These are phyloP conservation scores for Aspergillus amoenus DNA, from an alignment of 2,329 filamentous ascomycete genomes.

Conservation along the genomic window DNA sequence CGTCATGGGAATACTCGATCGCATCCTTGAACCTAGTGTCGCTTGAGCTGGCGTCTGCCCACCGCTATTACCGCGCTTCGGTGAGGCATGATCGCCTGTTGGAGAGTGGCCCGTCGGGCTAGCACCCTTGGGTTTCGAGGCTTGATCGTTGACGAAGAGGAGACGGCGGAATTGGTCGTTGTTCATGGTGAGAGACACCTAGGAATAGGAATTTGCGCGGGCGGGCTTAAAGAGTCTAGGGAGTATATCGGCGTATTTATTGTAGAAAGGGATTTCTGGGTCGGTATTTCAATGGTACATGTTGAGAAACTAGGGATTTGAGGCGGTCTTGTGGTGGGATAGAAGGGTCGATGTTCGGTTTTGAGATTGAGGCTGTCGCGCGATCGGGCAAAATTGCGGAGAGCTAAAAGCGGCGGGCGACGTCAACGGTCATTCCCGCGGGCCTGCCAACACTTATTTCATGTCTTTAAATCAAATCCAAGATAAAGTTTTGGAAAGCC, in stretches of 20 bases:
- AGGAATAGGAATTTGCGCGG: neutral
- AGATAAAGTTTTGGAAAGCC: no score
- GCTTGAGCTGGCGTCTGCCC: conserved; percentile 42
- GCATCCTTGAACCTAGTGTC: conserved; percentile 73
- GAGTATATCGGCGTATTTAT: no score
- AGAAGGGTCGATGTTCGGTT: neutral
- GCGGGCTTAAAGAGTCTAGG: neutral
- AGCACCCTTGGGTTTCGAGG: conserved; percentile 30
- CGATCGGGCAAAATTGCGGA: neutral
- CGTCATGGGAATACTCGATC: conserved; percentile 88
- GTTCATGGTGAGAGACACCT: conserved; percentile 64
- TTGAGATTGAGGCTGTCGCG: neutral
- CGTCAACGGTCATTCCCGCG: no score
- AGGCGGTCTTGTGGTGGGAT: neutral
- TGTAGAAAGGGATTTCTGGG: neutral
- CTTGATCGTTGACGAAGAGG: conserved; percentile 51
- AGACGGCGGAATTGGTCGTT: conserved; percentile 92
- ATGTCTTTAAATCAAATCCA: no score
- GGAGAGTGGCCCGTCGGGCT: conserved; percentile 1
- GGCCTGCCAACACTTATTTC: no score
- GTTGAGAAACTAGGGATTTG: neutral
- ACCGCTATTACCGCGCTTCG: neutral
- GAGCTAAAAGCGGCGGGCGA: no score
- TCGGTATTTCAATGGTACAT: neutral
- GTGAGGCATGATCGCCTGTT: conserved; percentile 9